Evolutionary conservation across 768 basidiomycete species (phyloP).

Genomic region (Ephemerocybe angulata): DNA sequence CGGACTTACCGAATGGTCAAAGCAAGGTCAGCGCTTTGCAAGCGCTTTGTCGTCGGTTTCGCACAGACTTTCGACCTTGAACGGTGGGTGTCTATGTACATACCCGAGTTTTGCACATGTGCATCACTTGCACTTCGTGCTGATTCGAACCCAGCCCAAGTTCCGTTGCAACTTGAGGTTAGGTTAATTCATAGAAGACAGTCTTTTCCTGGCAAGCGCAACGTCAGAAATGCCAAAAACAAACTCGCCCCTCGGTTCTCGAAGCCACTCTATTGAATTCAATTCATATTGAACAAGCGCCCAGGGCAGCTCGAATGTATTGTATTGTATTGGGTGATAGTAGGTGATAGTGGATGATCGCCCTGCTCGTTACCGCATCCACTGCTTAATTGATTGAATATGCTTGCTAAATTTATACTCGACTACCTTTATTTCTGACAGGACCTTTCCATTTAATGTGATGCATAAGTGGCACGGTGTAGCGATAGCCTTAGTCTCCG

Average conservation of each 20-base stretch:
- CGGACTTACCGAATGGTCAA: too few species aligned
- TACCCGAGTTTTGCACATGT: too few species aligned
- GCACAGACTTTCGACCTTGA: too few species aligned
- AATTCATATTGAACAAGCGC: too few species aligned
- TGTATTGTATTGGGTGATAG: slow-evolving; percentile 3
- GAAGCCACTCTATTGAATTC: too few species aligned
- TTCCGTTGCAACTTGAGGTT: too few species aligned
- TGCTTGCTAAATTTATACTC: not conserved
- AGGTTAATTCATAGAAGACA: slow-evolving; percentile 3
- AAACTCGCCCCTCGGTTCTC: too few species aligned
- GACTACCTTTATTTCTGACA: not conserved
- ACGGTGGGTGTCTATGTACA: too few species aligned
- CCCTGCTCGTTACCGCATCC: not conserved
- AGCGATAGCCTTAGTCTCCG: not conserved
- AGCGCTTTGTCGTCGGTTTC: too few species aligned
- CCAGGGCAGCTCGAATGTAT: not conserved
- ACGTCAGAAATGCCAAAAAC: slow-evolving; percentile 2
- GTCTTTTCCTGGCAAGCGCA: slow-evolving; percentile 4
- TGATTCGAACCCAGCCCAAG: too few species aligned
- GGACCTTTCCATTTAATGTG: not conserved
- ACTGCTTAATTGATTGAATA: not conserved
- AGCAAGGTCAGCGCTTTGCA: too few species aligned
- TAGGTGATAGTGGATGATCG: slow-evolving; percentile 7
- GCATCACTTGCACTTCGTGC: too few species aligned
- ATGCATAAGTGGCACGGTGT: not conserved